Base-by-base conservation (phyloP, 495 filamentous ascomycete species). In the Tuber brumale region DNA sequence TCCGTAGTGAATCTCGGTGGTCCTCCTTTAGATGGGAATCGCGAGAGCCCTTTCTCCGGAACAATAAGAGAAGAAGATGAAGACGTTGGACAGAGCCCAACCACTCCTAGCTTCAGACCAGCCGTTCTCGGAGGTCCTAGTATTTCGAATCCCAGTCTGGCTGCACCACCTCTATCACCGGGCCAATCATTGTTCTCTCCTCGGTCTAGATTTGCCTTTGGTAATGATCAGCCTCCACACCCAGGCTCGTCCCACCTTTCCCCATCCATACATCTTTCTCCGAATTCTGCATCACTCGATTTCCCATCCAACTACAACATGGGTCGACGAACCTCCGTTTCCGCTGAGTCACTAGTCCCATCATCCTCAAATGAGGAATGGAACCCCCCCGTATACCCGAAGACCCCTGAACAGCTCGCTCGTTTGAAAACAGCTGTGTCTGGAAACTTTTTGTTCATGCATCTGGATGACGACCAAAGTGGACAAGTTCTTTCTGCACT, bases 251-350 rank as follows among this genome's bases (percentile, higher is more conserved):
- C 57, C 69, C 73, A 81, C n/a, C 78, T 79, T 31, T 85, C 84
- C 14, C 80, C 84, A 19, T 84, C 84, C 4, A 84, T 84, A 3
- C 76, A 77, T 70, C 75, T 77, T n/a, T 79, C 77, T 31, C 77
- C 77, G 27, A 81, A 77, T 57, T 72, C 79, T 48, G 69, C 51
- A 73, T 85, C 87, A 44, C 90, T 93, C 71, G 92, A 91, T 74
- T 94, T 97, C 81, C 96, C 96, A 69, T 92, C 88, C 77, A 94
- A 97, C 82, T 99, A 97, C 85, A 95, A 94, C 83, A 90, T 97
- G 87, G 91, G 88, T 81, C 92, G 95, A 76, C 93, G 95, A 70
- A 97, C 94, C 35, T 98, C 95, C 10, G 96, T 99, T 44, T 98
- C 96, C 70, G 95, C 95, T 70, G 95, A 99, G 85, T 97, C 94